Evolutionary conservation across 2,329 filamentous ascomycete genomes (phyloP).

Genomic region (Paecilomyces fulvus): DNA sequence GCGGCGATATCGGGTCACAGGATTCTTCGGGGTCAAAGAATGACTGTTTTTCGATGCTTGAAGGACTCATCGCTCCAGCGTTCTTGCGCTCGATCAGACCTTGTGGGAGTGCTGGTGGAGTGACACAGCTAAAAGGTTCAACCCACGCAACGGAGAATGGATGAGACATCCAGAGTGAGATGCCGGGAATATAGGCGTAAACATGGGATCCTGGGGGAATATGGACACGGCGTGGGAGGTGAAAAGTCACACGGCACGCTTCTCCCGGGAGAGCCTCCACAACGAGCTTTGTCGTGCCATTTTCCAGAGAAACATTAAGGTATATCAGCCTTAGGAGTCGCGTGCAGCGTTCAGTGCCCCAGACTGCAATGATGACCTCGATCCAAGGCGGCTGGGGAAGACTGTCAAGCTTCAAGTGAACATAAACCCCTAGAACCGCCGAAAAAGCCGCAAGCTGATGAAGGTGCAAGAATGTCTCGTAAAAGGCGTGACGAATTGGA

Average conservation of each 20-base stretch:
- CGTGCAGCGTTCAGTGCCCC: conserved; percentile 35
- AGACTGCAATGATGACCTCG: conserved; percentile 27
- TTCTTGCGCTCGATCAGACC: conserved; percentile 9
- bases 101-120: conserved; percentile 12
- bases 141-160: conserved; percentile 42
- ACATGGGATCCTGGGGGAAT: conserved; percentile 52
- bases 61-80: conserved; percentile 13
- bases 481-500: conserved; percentile 37
- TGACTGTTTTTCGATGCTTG: conserved; percentile 26
- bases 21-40: conserved; percentile 12
- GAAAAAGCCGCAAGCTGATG: conserved; percentile 38
- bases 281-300: conserved; percentile 43
- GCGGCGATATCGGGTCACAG: conserved; percentile 13
- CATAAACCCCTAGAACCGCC: conserved; percentile 36
- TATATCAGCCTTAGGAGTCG: conserved; percentile 43
- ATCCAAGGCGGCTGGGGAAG: conserved; percentile 36
- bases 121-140: conserved; percentile 24
- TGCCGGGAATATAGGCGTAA: conserved; percentile 50
- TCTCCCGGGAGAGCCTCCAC: conserved; percentile 53
- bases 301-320: conserved; percentile 45
- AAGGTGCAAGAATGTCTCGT: conserved; percentile 40
- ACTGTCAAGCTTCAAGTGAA: conserved; percentile 34
- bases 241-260: conserved; percentile 53
- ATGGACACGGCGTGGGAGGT: conserved; percentile 46
- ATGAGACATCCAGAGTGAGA: conserved; percentile 41